phyloP scores from a whole-genome alignment of 106 monocot genomes.

The Iris macrosiphon region DNA sequence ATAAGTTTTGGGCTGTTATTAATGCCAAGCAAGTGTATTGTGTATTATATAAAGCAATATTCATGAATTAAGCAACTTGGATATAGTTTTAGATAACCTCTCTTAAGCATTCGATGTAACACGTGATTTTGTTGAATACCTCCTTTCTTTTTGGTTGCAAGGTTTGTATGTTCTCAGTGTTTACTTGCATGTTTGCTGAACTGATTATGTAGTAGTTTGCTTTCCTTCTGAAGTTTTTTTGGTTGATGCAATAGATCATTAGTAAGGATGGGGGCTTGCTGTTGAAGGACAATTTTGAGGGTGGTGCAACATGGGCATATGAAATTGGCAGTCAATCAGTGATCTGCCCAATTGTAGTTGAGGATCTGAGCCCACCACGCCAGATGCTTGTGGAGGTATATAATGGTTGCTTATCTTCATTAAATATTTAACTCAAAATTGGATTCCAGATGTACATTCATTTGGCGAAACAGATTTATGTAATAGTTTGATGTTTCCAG shows the following conservation, averaged over 20 bases:
- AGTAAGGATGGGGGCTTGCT: conserved; percentile 43
- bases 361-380: conserved; percentile 79
- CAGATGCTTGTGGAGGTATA: conserved; percentile 96
- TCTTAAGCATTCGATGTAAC: too few relatives aligned
- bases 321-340: conserved; percentile 74
- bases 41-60: not conserved
- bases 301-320: conserved; percentile 87
- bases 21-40: too few relatives aligned
- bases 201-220: too few relatives aligned
- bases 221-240: not conserved
- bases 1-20: too few relatives aligned
- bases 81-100: too few relatives aligned
- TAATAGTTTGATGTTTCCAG: conserved; percentile 18
- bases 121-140: too few relatives aligned
- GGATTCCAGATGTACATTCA: too few relatives aligned
- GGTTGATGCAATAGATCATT: conserved; percentile 28
- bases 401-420: not conserved
- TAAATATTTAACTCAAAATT: too few relatives aligned
- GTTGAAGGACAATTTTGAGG: conserved; percentile 55
- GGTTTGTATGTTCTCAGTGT: not conserved
- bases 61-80: not conserved
- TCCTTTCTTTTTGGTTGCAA: not conserved
- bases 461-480: not conserved
- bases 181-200: too few relatives aligned
- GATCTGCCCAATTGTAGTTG: conserved; percentile 86